Base-by-base conservation (phyloP, 73 alveolate genomes). In the Symbiodinium pilosum region DNA sequence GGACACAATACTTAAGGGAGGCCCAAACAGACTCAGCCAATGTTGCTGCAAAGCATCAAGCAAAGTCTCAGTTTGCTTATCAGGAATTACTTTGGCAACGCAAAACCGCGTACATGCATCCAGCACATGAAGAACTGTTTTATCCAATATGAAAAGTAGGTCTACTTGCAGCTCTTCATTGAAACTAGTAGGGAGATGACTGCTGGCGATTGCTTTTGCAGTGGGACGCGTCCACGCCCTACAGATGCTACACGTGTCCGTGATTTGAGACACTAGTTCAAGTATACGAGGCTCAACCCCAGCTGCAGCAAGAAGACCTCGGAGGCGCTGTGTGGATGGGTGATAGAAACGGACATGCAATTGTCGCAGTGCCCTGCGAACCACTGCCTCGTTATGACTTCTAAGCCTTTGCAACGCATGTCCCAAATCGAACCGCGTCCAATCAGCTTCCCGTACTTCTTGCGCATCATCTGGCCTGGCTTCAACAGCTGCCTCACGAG, bases 171-270 rank as follows among this genome's bases (percentile, higher is more conserved):
- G 38, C 59, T 81, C 88, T 39, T 81, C 59, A 24, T 81, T 81
- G 32, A 81, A 81, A 7, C 34, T 34, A 12, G 88, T 81, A 4
- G 59, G 36, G 64, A 81, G 18, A 14, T 34, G 8, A 20, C 64
- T 81, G 59, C 59, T 81, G 26, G 32, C 40, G 12, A 40, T 18
- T 12, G 59, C 51, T 38, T 40, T 38, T 38, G 59, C 42, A 16
- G 64, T 59, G 38, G 88, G 88, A 34, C 88, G 56, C 14, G 59
- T 81, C 88, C 88, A 81, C 16, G 32, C 38, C 56, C 88, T 28
- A 39, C 88, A 81, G 56, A 81, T 81, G 18, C 38, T 32, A 41
- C 88, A 81, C 0, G 59, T 81, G 88, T 81, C 59, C 5, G 36
- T 99, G 7, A 71, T 71, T 11, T 71, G 75, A 11, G 32, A 41